Evolutionary conservation across 2,329 filamentous ascomycete species (phyloP).

Genomic region (Ophiocordyceps sinensis): DNA sequence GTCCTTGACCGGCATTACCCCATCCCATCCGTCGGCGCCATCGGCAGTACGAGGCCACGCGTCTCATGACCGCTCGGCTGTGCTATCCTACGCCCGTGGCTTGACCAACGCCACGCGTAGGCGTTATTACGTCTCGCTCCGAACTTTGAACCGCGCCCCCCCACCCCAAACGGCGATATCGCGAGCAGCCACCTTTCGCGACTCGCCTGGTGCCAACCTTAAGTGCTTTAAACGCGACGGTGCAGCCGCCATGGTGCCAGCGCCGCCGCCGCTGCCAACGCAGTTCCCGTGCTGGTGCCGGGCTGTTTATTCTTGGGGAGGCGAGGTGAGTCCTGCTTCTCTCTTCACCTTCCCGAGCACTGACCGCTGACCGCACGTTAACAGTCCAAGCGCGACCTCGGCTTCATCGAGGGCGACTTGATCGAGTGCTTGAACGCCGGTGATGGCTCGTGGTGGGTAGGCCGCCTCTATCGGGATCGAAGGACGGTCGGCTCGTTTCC

Average conservation of each 20-base stretch:
- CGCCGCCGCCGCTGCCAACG: constrained; percentile 50
- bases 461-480: constrained; percentile 75
- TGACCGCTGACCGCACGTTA: constrained; percentile 8
- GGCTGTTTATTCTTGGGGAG: constrained; percentile 86
- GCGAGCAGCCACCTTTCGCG: not conserved
- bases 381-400: constrained; percentile 79
- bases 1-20: not conserved
- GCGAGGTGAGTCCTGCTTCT: constrained; percentile 41
- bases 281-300: constrained; percentile 85
- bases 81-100: not conserved
- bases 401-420: constrained; percentile 92
- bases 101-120: not conserved
- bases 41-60: not conserved
- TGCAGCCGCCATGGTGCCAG: constrained; percentile 31
- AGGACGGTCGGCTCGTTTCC: constrained; percentile 87
- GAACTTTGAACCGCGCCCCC: not conserved
- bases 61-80: not conserved
- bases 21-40: not conserved
- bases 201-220: not conserved
- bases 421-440: constrained; percentile 98
- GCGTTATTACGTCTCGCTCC: not conserved
- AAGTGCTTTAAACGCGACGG: not conserved
- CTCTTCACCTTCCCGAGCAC: not conserved
- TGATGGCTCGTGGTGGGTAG: constrained; percentile 98
- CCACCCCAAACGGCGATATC: not conserved